Conservation (phyloP, 108 stramenopile species). For the Bacterosira constricta region DNA sequence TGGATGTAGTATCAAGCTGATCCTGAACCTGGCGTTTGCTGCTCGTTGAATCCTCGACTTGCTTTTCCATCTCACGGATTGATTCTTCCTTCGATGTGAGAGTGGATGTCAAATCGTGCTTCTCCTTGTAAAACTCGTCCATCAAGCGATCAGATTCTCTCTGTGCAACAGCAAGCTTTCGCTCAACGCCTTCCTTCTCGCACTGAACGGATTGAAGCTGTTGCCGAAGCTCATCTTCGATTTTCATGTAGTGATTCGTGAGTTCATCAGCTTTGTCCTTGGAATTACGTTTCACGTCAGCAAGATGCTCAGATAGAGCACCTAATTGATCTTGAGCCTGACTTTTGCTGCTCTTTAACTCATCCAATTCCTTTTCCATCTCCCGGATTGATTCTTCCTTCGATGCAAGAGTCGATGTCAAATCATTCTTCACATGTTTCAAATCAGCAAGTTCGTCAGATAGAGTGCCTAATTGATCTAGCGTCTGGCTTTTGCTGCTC, state of each 20-base stretch:
- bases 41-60: too few species aligned
- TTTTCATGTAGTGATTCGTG: slow-evolving; percentile 35
- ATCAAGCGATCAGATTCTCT: slow-evolving; percentile 19
- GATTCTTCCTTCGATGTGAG: slow-evolving; percentile 12
- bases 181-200: slow-evolving; percentile 19
- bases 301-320: too few species aligned
- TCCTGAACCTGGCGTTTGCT: background rate
- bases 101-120: slow-evolving; percentile 17
- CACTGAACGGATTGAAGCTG: slow-evolving; percentile 16
- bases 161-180: slow-evolving; percentile 2
- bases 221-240: slow-evolving; percentile 33
- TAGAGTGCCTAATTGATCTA: too few species aligned
- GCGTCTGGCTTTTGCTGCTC: too few species aligned
- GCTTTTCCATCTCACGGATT: too few species aligned
- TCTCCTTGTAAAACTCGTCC: slow-evolving; percentile 22
- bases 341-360: too few species aligned
- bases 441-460: too few species aligned
- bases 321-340: too few species aligned
- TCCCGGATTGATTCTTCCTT: too few species aligned
- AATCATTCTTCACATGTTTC: too few species aligned
- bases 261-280: slow-evolving; percentile 23
- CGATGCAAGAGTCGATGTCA: too few species aligned
- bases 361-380: too few species aligned
- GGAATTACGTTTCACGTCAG: slow-evolving; percentile 13
- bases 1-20: background rate